Evolutionary conservation across 805 yeast genomes (phyloP).

Genomic region (Saturnispora bothae): DNA sequence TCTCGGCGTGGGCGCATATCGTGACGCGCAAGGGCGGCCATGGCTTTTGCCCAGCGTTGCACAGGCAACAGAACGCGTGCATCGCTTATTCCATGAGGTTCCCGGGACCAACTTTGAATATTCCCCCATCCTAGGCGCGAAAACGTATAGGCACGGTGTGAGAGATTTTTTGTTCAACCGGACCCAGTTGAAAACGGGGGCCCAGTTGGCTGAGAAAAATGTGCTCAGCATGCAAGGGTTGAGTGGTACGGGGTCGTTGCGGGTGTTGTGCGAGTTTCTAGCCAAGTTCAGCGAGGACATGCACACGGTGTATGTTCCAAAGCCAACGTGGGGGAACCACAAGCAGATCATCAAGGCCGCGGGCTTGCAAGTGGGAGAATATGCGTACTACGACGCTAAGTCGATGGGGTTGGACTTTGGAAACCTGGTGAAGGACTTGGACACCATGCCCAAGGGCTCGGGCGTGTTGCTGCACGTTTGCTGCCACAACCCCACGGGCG

Average conservation of each 20-base stretch:
- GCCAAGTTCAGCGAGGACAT: slow-evolving; percentile 38
- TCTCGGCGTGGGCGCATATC: slow-evolving; percentile 86
- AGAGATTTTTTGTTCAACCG: slow-evolving; percentile 56
- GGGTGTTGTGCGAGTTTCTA: slow-evolving; percentile 75
- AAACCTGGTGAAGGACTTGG: slow-evolving; percentile 50
- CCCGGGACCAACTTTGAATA: slow-evolving; percentile 62
- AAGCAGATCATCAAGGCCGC: slow-evolving; percentile 65
- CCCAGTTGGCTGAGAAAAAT: slow-evolving; percentile 46
- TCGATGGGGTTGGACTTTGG: slow-evolving; percentile 57
- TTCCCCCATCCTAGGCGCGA: slow-evolving; percentile 75
- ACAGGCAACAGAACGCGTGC: slow-evolving; percentile 31
- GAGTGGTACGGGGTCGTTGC: slow-evolving; percentile 91
- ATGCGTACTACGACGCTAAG: slow-evolving; percentile 58
- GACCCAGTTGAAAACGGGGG: slow-evolving; percentile 35
- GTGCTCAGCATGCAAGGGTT: slow-evolving; percentile 80
- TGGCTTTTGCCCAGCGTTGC: slow-evolving; percentile 74
- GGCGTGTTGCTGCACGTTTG: slow-evolving; percentile 82
- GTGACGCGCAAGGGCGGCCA: slow-evolving; percentile 81
- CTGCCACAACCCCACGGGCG: slow-evolving; percentile 96
- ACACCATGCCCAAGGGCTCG: slow-evolving; percentile 44
- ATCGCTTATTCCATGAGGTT: neutral
- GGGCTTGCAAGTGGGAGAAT: slow-evolving; percentile 52
- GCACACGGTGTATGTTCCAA: slow-evolving; percentile 60
- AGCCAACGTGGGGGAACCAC: slow-evolving; percentile 95
- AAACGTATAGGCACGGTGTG: slow-evolving; percentile 55